Percentiles rank a stretch among this genome's conserved stretches.
Evolutionary conservation across 495 filamentous ascomycete genomes (phyloP).

Genomic region (Lineolata rhizophorae): DNA sequence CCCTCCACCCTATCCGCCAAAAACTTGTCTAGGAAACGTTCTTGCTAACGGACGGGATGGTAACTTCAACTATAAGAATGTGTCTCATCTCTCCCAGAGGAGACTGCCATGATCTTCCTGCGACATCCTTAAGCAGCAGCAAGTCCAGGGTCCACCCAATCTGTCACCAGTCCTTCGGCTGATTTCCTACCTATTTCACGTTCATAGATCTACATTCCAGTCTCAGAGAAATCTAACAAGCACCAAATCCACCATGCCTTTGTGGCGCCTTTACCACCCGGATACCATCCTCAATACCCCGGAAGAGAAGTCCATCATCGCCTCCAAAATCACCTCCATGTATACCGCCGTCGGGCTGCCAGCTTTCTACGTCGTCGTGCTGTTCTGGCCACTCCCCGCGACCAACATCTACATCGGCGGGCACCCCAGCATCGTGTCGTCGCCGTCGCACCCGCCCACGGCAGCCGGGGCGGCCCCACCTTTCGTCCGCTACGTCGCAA

Average conservation of each 20-base stretch:
- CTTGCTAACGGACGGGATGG: no score
- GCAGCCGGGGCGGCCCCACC: conserved; percentile 7
- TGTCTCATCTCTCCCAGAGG: no score
- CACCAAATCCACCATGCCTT: conserved; percentile 13
- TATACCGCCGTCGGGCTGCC: conserved; percentile 18
- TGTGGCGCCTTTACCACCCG: conserved; percentile 21
- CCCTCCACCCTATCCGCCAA: no score
- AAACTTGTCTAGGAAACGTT: no score
- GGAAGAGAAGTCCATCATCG: conserved; percentile 11
- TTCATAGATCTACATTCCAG: no score
- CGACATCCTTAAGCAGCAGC: no score
- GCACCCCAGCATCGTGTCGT: conserved; percentile 7
- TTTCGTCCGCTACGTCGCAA: conserved; percentile 16
- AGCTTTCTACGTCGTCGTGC: conserved; percentile 19
- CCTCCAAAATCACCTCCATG: conserved; percentile 10
- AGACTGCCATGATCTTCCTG: no score
- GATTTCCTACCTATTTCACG: no score
- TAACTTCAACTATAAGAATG: no score
- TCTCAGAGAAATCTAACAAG: no score
- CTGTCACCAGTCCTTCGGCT: no score
- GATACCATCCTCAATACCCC: conserved; percentile 10
- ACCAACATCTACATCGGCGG: conserved; percentile 13
- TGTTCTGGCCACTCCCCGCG: conserved; percentile 13
- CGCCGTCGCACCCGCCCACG: conserved; percentile 1
- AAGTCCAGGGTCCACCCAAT: no score